phyloP scores from a whole-genome alignment of 1,284 basidiomycete species.

The Schizophyllum amplum region DNA sequence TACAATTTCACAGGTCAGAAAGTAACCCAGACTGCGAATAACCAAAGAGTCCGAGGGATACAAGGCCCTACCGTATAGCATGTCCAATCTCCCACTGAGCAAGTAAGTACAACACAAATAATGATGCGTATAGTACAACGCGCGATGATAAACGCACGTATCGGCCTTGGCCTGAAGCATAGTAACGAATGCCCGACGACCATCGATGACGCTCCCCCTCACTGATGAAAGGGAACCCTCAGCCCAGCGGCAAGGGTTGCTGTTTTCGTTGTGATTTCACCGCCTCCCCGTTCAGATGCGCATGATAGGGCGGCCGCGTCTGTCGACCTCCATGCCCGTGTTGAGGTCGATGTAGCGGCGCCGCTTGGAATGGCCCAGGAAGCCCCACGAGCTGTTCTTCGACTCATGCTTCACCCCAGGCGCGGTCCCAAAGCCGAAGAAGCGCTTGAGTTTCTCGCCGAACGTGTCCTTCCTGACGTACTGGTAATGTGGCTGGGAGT shows the following conservation, averaged over 20 bases:
- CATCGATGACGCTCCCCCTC: too few species aligned
- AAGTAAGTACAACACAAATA: background rate
- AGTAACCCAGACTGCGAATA: too few species aligned
- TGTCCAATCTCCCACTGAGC: too few species aligned
- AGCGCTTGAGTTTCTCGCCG: constrained; percentile 11
- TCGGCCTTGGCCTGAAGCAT: too few species aligned
- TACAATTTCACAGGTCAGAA: too few species aligned
- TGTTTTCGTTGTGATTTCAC: background rate
- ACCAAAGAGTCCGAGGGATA: too few species aligned
- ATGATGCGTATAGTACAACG: background rate
- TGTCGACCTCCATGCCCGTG: constrained; percentile 12
- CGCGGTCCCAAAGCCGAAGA: constrained; percentile 11
- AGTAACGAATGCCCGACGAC: background rate
- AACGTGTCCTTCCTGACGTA: background rate
- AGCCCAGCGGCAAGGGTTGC: background rate
- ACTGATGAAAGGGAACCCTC: too few species aligned
- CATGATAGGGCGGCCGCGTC: constrained; percentile 12
- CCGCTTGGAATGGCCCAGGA: constrained; percentile 12
- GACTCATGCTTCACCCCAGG: constrained; percentile 10
- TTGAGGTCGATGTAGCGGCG: constrained; percentile 10
- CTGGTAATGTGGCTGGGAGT: constrained; percentile 1
- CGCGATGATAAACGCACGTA: background rate
- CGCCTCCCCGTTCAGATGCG: constrained; percentile 4
- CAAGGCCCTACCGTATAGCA: too few species aligned
- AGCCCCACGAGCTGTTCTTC: constrained; percentile 13